These are phyloP conservation scores for Thermomucor indicae-seudaticae DNA, from an alignment of 371 early-diverging fungal genomes.

Conservation along the genomic window DNA sequence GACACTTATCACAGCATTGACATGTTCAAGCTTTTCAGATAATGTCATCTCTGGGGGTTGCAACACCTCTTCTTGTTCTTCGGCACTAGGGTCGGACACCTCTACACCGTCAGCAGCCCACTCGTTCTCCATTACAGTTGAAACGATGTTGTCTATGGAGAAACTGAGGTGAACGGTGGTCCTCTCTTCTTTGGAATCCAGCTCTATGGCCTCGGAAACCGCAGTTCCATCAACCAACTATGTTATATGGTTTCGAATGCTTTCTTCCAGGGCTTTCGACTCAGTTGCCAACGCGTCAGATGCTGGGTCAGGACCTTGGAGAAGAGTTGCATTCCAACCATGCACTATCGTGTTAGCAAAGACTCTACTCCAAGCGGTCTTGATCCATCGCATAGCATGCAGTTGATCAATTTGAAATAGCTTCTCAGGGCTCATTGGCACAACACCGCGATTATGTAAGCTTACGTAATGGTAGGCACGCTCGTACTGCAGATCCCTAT, in stretches of 20 bases:
- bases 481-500: background rate
- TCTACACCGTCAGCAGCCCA: background rate
- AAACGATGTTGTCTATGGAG: background rate
- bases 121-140: background rate
- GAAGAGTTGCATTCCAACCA: background rate
- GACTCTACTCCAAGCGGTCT: background rate
- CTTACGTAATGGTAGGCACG: background rate
- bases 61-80: background rate
- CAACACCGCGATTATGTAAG: background rate
- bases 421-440: background rate
- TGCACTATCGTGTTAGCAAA: background rate
- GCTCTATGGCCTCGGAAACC: background rate
- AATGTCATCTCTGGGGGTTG: background rate
- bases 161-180: background rate
- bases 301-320: background rate
- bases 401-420: background rate
- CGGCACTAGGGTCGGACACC: background rate
- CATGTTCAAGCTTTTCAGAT: background rate
- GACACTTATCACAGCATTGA: background rate
- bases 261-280: background rate
- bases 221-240: background rate
- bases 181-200: background rate
- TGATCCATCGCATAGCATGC: background rate
- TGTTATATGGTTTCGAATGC: background rate
- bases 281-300: background rate